Base-by-base conservation (phyloP, 306 rosid species). In the Mimosa bimucronata region DNA sequence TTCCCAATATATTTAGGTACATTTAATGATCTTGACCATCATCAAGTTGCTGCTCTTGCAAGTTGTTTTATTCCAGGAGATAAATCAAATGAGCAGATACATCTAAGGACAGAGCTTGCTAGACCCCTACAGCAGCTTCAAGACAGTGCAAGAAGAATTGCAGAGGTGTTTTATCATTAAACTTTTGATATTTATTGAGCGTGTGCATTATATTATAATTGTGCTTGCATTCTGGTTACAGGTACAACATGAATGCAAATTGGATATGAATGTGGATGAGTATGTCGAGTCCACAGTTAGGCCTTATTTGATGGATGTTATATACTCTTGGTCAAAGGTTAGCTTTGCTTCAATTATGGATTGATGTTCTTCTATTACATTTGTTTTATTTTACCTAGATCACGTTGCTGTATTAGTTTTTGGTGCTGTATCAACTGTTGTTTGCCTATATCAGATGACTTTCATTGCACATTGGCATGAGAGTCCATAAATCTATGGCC, bases 21-120 rank as follows among this genome's bases (percentile, higher is more conserved):
- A 7, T 95, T 95, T 86, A 95, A 95, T 73, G 96, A 95, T 71
- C 91, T 95, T 26, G 98, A 92, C 81, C 98, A 92, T 77, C 98
- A 95, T 74, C 98, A 95, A 88, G 88, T 95, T 87, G 98, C 97
- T 57, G 96, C 98, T 40, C 94, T 95, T 79, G 92, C 98, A 77
- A 95, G 98, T 88, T 95, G 98, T 86, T 95, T 95, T 85, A 92
- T 95, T 75, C 98, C 96, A 2, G 92, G 90, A 83, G 98, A 95
- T 79, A 92, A 85, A 86, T 92, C 98, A 34, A 90, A 34, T 77
- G 98, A 95, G 86, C 98, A 92, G 90, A 91, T 92, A 85, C 96
- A 95, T 38, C 83, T 95, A 80, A 88, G 98, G 80, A 86, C 94
- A 25, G 98, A 95, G 85, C 98, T 95, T 80, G 94, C 94, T 1